phyloP scores from a whole-genome alignment of 495 filamentous ascomycete species.

The Haplographium delicatum region DNA sequence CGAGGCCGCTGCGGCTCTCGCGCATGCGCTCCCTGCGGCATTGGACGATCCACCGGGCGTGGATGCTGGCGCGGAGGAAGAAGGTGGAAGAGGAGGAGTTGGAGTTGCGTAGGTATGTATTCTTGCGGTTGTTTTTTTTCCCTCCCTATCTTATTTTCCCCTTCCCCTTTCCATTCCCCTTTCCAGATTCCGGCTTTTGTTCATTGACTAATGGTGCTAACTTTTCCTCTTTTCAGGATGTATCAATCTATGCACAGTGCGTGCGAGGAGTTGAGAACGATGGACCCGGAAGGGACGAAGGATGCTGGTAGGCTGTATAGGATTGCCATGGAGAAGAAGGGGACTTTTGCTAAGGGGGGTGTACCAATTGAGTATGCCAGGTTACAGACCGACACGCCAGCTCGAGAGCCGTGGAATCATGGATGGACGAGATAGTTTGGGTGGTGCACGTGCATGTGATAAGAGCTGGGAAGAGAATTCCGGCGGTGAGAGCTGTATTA shows the following conservation, averaged over 20 bases:
- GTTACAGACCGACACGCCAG: constrained; percentile 72
- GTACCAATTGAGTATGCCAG: constrained; percentile 87
- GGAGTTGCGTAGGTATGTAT: constrained; percentile 59
- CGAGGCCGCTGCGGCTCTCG: constrained; percentile 68
- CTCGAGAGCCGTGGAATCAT: constrained; percentile 73
- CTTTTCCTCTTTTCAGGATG: constrained; percentile 29
- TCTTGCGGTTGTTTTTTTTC: too few relatives aligned
- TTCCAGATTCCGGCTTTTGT: background rate
- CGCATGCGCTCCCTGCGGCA: constrained; percentile 87
- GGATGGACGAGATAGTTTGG: constrained; percentile 46
- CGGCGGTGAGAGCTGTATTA: background rate
- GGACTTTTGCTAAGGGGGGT: constrained; percentile 54
- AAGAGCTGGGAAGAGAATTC: background rate
- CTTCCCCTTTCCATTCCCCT: background rate
- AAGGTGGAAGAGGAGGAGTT: constrained; percentile 53
- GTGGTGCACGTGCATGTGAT: background rate
- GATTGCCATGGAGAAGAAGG: constrained; percentile 79
- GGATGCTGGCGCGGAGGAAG: constrained; percentile 65
- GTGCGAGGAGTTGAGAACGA: constrained; percentile 73
- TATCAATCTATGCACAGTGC: constrained; percentile 75
- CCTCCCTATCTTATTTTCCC: too few relatives aligned
- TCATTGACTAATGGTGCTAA: background rate
- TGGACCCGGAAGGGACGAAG: constrained; percentile 42
- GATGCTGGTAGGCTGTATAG: constrained; percentile 78
- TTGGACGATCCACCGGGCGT: constrained; percentile 98